phyloP scores from a whole-genome alignment of 352 stramenopile species.

The Albugo laibachii region DNA sequence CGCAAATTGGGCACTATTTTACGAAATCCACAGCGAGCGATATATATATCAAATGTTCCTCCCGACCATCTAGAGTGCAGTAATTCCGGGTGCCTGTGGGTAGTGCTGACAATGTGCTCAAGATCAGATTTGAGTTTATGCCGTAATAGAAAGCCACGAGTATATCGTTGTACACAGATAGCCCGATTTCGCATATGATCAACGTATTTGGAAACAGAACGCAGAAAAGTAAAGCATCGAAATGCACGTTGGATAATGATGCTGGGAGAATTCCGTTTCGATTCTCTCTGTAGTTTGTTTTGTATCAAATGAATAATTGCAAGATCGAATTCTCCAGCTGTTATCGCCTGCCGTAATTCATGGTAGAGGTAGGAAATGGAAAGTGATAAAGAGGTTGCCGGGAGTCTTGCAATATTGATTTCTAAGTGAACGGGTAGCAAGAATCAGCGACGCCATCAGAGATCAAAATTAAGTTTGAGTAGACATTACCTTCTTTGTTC shows the following conservation, averaged over 20 bases:
- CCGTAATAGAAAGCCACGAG: conserved; percentile 42
- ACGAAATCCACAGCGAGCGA: not conserved
- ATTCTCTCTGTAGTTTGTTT: not conserved
- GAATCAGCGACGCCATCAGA: too few species aligned
- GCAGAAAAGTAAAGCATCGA: conserved; percentile 30
- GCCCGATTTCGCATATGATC: conserved; percentile 21
- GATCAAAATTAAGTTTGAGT: too few species aligned
- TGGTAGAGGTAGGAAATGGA: not conserved
- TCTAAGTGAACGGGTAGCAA: too few species aligned
- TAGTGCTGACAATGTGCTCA: conserved; percentile 15
- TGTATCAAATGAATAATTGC: not conserved
- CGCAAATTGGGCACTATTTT: too few species aligned
- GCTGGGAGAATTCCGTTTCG: conserved; percentile 7
- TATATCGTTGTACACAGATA: conserved; percentile 26
- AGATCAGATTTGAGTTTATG: conserved; percentile 23
- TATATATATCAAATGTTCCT: not conserved
- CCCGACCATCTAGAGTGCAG: not conserved
- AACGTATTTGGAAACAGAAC: conserved; percentile 17
- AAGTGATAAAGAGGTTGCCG: not conserved
- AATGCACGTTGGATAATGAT: conserved; percentile 18
- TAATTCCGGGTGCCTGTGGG: not conserved
- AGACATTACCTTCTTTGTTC: not conserved
- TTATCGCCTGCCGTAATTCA: not conserved
- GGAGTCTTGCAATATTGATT: too few species aligned
- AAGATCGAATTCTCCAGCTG: not conserved